These are phyloP conservation scores for Phytophthora boehmeriae DNA, from an alignment of 352 stramenopile species.

Conservation along the genomic window DNA sequence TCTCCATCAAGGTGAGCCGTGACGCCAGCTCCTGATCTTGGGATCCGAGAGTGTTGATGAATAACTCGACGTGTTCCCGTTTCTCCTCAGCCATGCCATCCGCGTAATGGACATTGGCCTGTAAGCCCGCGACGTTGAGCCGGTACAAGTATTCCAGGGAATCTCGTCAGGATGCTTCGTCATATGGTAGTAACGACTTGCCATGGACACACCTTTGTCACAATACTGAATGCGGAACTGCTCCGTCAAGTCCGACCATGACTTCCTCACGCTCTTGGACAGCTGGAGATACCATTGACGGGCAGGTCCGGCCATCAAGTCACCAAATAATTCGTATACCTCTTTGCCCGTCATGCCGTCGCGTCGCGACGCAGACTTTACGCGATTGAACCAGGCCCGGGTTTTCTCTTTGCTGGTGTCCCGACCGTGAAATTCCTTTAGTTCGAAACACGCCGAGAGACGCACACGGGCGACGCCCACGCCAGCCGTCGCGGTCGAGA, in stretches of 20 bases:
- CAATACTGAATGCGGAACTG: constrained; percentile 6
- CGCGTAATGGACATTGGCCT: constrained; percentile 3
- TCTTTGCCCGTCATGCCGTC: background rate
- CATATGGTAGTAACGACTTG: too few species aligned
- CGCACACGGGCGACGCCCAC: too few species aligned
- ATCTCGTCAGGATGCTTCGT: constrained; percentile 1
- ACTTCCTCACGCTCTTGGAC: background rate
- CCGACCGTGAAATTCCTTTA: too few species aligned
- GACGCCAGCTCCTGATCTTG: constrained; percentile 3
- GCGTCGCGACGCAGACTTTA: background rate
- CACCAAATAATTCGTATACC: too few species aligned
- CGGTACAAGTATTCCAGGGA: constrained; percentile 17
- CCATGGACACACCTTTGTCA: constrained; percentile 2
- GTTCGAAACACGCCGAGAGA: too few species aligned
- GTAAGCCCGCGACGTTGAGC: constrained; percentile 5
- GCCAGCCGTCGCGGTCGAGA: too few species aligned
- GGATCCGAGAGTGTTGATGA: constrained; percentile 5
- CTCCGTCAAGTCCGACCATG: background rate
- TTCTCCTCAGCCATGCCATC: background rate
- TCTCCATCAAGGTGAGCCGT: constrained; percentile 2
- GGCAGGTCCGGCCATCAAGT: background rate
- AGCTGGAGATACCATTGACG: constrained; percentile 5
- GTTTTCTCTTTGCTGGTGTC: too few species aligned
- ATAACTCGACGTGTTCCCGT: constrained; percentile 16
- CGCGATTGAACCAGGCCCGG: background rate